phyloP scores from a whole-genome alignment of 2,329 filamentous ascomycete species.

The Pseudogymnoascus sp. region DNA sequence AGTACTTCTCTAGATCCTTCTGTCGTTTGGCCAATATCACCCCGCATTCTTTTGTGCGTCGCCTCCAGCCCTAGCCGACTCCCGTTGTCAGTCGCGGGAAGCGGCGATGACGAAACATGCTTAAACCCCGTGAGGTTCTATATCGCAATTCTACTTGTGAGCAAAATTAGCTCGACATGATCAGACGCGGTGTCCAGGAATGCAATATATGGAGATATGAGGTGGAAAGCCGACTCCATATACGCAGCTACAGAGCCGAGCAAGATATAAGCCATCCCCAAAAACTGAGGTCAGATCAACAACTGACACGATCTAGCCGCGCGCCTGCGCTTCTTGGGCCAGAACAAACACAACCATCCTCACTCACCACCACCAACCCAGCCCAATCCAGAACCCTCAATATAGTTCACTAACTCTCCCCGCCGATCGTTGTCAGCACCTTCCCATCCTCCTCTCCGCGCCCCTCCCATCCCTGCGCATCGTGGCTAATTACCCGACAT shows the following conservation, averaged over 20 bases:
- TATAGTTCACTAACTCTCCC: not conserved
- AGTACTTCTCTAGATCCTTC: not conserved
- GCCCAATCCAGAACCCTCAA: not conserved
- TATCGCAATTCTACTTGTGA: not conserved
- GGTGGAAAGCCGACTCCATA: not conserved
- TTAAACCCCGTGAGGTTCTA: not conserved
- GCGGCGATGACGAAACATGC: not conserved
- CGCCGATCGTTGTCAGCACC: not conserved
- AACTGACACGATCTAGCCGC: not conserved
- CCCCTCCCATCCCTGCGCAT: not conserved
- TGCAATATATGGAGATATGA: not conserved
- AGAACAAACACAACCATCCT: not conserved
- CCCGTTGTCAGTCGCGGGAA: not conserved
- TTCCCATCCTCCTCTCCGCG: not conserved
- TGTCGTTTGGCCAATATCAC: not conserved
- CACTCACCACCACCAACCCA: not conserved
- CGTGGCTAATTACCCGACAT: not conserved
- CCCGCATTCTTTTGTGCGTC: not conserved
- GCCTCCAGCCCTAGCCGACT: not conserved
- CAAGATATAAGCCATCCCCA: not conserved
- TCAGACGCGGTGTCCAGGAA: not conserved
- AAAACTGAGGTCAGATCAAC: not conserved
- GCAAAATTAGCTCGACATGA: not conserved
- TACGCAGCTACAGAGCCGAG: not conserved
- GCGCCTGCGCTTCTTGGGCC: not conserved